Conservation (phyloP, 2,329 filamentous ascomycete genomes). For the Nemania sp. region DNA sequence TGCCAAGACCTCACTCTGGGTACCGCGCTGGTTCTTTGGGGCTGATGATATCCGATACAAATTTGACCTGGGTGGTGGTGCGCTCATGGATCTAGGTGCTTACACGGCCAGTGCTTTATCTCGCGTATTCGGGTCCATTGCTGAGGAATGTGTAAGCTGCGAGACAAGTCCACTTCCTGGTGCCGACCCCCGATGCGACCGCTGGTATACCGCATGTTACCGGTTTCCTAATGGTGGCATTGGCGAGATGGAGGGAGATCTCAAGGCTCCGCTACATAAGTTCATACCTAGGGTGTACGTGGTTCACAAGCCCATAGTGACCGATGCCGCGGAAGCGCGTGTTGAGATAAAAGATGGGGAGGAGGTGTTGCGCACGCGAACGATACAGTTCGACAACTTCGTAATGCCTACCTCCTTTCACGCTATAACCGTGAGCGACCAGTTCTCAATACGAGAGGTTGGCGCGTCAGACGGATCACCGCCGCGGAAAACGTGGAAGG, state of each 20-base stretch:
- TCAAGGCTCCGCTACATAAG: conserved; percentile 42
- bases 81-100: conserved; percentile 54
- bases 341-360: conserved; percentile 39
- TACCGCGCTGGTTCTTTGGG: conserved; percentile 50
- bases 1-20: conserved; percentile 48
- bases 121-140: conserved; percentile 51
- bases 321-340: conserved; percentile 35
- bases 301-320: conserved; percentile 40
- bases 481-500: conserved; percentile 42
- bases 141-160: conserved; percentile 51
- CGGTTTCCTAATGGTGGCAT: conserved; percentile 51
- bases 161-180: conserved; percentile 36
- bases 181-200: conserved; percentile 46
- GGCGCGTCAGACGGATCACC: conserved; percentile 25
- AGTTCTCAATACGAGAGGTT: conserved; percentile 42
- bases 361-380: conserved; percentile 44
- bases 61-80: conserved; percentile 58
- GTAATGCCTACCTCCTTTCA: conserved; percentile 39
- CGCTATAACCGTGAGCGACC: conserved; percentile 46
- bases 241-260: conserved; percentile 50
- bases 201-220: conserved; percentile 50
- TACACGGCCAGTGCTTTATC: conserved; percentile 52
- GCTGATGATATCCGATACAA: conserved; percentile 59
- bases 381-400: conserved; percentile 43
- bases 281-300: conserved; percentile 42